phyloP scores from a whole-genome alignment of 352 stramenopile genomes.

The Globisporangium solare region DNA sequence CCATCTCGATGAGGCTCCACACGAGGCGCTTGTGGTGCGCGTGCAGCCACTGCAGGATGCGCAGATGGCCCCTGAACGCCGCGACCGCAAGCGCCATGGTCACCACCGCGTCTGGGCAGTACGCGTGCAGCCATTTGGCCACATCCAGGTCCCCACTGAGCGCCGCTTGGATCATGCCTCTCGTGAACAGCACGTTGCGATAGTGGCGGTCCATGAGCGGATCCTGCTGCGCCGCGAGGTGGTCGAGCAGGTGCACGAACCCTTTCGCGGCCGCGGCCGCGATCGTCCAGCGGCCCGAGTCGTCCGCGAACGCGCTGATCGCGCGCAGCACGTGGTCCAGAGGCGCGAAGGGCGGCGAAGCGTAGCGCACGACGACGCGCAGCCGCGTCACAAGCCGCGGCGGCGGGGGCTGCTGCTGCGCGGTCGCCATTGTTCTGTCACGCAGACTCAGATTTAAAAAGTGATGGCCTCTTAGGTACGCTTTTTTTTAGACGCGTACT shows the following conservation, averaged over 20 bases:
- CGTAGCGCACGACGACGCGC: background rate
- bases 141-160: background rate
- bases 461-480: too few relatives aligned
- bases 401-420: background rate
- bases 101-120: conserved; percentile 1
- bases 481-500: too few relatives aligned
- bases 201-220: conserved; percentile 2
- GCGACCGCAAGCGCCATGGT: conserved; percentile 7
- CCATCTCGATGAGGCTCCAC: conserved; percentile 11
- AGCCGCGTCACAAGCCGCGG: conserved; percentile 2
- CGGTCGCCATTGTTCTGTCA: background rate
- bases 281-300: conserved; percentile 2
- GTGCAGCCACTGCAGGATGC: conserved; percentile 7
- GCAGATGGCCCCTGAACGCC: conserved; percentile 7
- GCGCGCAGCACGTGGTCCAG: conserved; percentile 9
- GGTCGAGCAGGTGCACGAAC: conserved; percentile 4
- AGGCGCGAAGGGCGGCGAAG: background rate
- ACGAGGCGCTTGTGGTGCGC: conserved; percentile 6
- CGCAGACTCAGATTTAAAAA: too few relatives aligned
- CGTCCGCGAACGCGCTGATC: conserved; percentile 6
- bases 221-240: conserved; percentile 1
- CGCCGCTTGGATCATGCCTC: background rate
- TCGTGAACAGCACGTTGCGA: background rate
- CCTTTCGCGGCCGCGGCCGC: background rate
- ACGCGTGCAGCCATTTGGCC: conserved; percentile 2